Conservation (phyloP, 345 rosid species). For the Syzygium grande region DNA sequence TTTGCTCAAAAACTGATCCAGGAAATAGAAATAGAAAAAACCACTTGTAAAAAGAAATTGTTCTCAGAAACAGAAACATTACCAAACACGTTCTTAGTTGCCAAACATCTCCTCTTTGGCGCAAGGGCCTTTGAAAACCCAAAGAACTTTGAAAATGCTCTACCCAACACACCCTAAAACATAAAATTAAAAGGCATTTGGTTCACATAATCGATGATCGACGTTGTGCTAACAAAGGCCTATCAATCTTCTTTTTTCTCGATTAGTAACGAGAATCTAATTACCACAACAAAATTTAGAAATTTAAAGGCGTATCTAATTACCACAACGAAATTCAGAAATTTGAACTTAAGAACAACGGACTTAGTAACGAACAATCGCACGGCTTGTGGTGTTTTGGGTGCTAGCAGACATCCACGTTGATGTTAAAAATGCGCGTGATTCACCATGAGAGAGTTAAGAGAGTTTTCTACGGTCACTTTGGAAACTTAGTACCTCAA, state of each 20-base stretch:
- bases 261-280: accelerated
- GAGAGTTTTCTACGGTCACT: background rate
- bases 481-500: background rate
- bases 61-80: too few relatives aligned
- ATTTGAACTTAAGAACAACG: background rate
- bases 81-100: too few relatives aligned
- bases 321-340: background rate
- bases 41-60: too few relatives aligned
- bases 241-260: background rate
- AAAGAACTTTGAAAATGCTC: background rate
- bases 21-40: too few relatives aligned
- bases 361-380: background rate
- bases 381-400: background rate
- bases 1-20: too few relatives aligned
- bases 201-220: background rate
- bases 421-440: background rate
- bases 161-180: background rate
- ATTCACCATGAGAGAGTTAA: background rate
- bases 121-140: background rate
- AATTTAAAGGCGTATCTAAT: background rate
- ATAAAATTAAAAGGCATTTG: background rate
- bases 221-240: background rate
- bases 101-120: background rate
- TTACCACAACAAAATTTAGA: background rate
- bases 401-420: background rate